phyloP scores from a whole-genome alignment of 768 basidiomycete species.

The Gymnopilus junonius region DNA sequence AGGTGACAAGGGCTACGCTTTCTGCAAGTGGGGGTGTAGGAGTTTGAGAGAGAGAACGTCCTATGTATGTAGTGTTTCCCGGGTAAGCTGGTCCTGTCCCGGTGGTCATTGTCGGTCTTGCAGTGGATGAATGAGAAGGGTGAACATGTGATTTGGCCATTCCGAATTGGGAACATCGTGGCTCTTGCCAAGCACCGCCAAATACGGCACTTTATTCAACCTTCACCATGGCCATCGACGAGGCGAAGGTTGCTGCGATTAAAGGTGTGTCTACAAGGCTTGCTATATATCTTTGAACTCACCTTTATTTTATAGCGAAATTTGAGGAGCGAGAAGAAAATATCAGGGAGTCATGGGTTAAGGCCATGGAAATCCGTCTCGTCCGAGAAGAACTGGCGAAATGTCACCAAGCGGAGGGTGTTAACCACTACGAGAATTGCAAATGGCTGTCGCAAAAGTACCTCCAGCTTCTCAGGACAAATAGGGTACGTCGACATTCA shows the following conservation, averaged over 20 bases:
- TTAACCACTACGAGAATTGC: conserved; percentile 91
- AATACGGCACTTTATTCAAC: conserved; percentile 21
- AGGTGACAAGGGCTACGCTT: background rate
- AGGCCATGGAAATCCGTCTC: conserved; percentile 90
- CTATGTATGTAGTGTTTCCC: background rate
- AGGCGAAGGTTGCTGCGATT: conserved; percentile 46
- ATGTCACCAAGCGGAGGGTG: conserved; percentile 89
- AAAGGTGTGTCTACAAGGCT: conserved; percentile 42
- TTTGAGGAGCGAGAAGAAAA: conserved; percentile 71
- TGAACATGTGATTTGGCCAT: conserved; percentile 27
- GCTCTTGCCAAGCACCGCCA: conserved; percentile 28
- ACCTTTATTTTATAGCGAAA: conserved; percentile 46
- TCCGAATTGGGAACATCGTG: background rate
- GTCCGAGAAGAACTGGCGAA: conserved; percentile 88
- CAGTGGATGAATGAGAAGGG: background rate
- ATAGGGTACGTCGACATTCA: conserved; percentile 61
- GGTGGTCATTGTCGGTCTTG: conserved; percentile 4
- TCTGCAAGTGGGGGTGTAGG: background rate
- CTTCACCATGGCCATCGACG: conserved; percentile 28
- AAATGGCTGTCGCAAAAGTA: conserved; percentile 87
- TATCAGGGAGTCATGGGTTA: conserved; percentile 93
- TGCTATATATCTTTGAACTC: background rate
- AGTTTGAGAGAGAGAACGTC: background rate
- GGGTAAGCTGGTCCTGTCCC: background rate
- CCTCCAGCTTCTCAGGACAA: conserved; percentile 73